Evolutionary conservation across 2,329 filamentous ascomycete genomes (phyloP), one percentile per base, ranked within the genome.

Genomic region (Cryphonectria nitschkei): DNA sequence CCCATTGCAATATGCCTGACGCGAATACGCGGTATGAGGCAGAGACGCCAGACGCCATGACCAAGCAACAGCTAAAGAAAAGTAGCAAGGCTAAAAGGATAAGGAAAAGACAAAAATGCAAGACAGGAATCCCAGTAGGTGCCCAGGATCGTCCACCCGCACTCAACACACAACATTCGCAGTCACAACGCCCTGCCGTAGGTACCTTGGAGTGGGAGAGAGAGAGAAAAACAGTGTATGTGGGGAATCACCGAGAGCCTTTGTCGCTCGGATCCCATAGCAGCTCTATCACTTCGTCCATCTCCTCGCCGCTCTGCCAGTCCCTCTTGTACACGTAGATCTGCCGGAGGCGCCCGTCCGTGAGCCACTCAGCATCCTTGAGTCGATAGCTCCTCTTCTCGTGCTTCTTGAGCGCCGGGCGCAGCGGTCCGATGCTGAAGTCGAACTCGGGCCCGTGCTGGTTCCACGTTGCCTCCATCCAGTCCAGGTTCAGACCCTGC

Each of bases 381-480:
- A 90, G 77, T 14, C 77, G 76, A 71, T 85, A 89, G 68, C 83
- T 87, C 78, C 85, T 82, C 80, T 90, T 90, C 67, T 82, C 76
- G 1, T 79, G 78, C 16, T 75, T 73, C 1, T 75, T 73, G 26
- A 83, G 74, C 60, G 76, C 77, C 11, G 76, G 74, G 61, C 85
- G 81, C 68, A 89, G 79, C 0, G 87, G 87, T 1, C 86, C 87
- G 46, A 90, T 80, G 68, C 84, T 85, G 74, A 85, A 86, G 61
- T 87, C 82, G 74, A 84, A 89, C 11, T 83, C 83, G 22, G 78
- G 78, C 29, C 83, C 84, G 29, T 82, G 78, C 34, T 83, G 80
- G 2, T 79, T 78, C 84, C 86, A 90, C 0, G 88, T 90, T 65
- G 82, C 82, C 77, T 90, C 88, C 74, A 85, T 82, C 63, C 82